Evolutionary conservation across 345 rosid genomes (phyloP), one percentile per base, ranked within the genome.

Genomic region (Durio zibethinus): DNA sequence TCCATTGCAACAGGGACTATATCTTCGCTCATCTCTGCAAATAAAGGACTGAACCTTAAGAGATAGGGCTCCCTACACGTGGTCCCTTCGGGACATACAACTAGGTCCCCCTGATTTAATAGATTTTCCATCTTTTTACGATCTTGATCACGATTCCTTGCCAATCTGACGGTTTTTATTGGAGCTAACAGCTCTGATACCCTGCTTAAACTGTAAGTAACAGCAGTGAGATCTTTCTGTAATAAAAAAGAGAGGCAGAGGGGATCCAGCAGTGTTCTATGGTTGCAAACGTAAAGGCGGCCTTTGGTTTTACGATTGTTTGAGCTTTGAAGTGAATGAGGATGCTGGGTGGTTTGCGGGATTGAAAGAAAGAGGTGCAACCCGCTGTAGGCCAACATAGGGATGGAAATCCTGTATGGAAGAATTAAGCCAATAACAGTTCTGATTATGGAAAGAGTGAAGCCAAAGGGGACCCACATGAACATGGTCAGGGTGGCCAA

Each of bases 21-120:
- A 53, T 83, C 75, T 27, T 89, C 86, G 45, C 88, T 85, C 64
- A 88, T 61, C 75, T 94, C 97, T 0, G 93, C 79, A 57, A 94
- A 94, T 77, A 90, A 70, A 16, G 98, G 94, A 75, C 97, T 92
- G 80, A 93, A 92, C 59, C 97, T 78, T 9, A 92, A 87, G 42
- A 93, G 85, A 79, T 83, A 85, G 15, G 95, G 94, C 67, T 93
- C 95, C 74, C 98, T 82, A 57, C 97, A 90, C 10, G 98, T 93
- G 61, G 98, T 92, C 42, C 98, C 98, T 85, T 93, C 98, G 0
- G 97, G 98, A 43, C 94, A 93, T 52, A 92, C 88, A 4, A 88
- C 95, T 1, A 93, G 82, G 77, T 92, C 90, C 31, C 92, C 93
- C 78, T 86, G 83, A 4, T 73, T 77, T 15, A 92, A 79, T 8